These are phyloP conservation scores for Hypomontagnella submonticulosa DNA, from an alignment of 495 filamentous ascomycete genomes.

Conservation along the genomic window DNA sequence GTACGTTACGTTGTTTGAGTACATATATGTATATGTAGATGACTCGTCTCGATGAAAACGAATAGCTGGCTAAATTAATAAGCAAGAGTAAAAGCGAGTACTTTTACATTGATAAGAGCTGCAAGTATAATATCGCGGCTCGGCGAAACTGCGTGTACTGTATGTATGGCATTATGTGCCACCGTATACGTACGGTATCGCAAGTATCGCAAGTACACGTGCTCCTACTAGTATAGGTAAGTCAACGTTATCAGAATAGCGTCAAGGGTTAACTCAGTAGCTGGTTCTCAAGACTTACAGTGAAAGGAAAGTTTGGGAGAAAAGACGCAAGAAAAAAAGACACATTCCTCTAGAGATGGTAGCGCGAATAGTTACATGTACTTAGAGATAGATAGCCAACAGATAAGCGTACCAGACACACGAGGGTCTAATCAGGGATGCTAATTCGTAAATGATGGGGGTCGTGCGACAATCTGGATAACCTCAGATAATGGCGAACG, in stretches of 20 bases:
- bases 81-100: neutral
- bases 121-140: constrained; percentile 10
- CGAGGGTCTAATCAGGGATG: constrained; percentile 31
- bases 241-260: no score
- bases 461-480: constrained; percentile 25
- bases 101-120: constrained; percentile 2
- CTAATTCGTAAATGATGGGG: constrained; percentile 35
- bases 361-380: constrained; percentile 9
- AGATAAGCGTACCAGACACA: constrained; percentile 39
- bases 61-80: no score
- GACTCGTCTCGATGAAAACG: neutral
- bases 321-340: neutral
- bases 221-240: neutral
- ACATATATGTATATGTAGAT: neutral
- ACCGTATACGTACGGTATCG: constrained; percentile 18
- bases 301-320: neutral
- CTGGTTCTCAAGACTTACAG: neutral
- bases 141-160: constrained; percentile 5
- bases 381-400: constrained; percentile 35
- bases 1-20: no score
- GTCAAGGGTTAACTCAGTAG: no score
- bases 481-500: constrained; percentile 29
- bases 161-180: neutral
- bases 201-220: constrained; percentile 8
- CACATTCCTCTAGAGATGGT: constrained; percentile 13